Evolutionary conservation across 257 asterid species (phyloP), one percentile per base, ranked within the genome.

Genomic region (Pogostemon cablin): DNA sequence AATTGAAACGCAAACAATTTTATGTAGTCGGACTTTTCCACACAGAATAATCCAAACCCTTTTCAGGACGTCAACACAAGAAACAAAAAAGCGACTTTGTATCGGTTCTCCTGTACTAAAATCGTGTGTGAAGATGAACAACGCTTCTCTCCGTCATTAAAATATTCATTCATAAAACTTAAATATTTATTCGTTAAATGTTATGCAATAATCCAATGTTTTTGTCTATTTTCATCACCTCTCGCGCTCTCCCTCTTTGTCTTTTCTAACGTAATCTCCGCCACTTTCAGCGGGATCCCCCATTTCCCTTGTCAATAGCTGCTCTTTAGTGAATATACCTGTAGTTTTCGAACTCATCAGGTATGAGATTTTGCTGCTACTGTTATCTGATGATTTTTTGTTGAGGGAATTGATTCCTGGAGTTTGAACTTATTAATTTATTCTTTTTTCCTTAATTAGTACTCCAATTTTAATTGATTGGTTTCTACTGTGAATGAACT

Each of bases 171-270:
- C 15, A 15, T 15, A 15, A 15, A 15, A 15, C 15, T 15, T 15
- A 68, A 47, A 50, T 35, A 56, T 32, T 25, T 42, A 66, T 47
- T 76, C 90, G 90, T 80, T 68, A 80, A 72, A 80, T 75, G 66
- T 75, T 80, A 86, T 77, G 92, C 72, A 61, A 15, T 52, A 52
- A 73, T 82, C 82, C 90, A 77, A 82, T 32, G 43, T 47, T 57
- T 64, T 71, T 63, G 71, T 60, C 67, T 6, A 54, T 42, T 39
- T 54, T 61, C 62, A 62, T 53, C 72, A 44, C 71, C 70, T 55
- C 70, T 55, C 65, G 66, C 72, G 38, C 37, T 35, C 79, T 34
- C 65, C 8, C 72, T 17, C 75, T 20, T 20, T 72, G 66, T 55
- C 59, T 44, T 40, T 54, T n/a, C 50, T 60, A 56, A 70, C 80